phyloP scores from a whole-genome alignment of 495 filamentous ascomycete species.

The Trichoderma erinaceum region DNA sequence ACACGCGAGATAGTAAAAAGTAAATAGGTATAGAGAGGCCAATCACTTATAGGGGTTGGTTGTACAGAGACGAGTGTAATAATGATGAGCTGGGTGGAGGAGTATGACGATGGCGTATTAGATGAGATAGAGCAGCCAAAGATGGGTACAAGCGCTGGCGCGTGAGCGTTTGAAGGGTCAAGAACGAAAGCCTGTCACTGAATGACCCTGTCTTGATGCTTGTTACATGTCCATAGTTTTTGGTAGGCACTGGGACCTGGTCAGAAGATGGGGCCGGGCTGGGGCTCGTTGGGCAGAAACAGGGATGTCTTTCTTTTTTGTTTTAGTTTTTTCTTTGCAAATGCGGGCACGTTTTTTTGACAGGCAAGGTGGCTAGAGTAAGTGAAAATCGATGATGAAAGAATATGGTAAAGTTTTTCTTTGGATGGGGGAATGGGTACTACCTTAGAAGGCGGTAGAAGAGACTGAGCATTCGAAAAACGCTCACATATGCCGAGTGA shows the following conservation, averaged over 20 bases:
- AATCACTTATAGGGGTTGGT: background rate
- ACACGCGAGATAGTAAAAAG: background rate
- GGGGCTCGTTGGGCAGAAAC: conserved; percentile 3
- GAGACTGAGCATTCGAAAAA: too few species aligned
- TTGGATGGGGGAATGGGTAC: too few species aligned
- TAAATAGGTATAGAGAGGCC: background rate
- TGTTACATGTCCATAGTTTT: background rate
- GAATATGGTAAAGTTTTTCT: too few species aligned
- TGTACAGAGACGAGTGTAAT: background rate
- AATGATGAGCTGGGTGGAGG: background rate
- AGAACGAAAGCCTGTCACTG: background rate
- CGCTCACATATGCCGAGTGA: too few species aligned
- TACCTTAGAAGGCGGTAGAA: too few species aligned
- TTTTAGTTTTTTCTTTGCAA: background rate
- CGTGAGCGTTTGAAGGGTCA: background rate
- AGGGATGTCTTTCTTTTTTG: background rate
- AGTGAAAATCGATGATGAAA: too few species aligned
- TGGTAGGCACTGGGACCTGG: background rate
- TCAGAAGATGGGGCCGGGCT: background rate
- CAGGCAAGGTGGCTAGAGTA: too few species aligned
- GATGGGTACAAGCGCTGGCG: conserved; percentile 5
- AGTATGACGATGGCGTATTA: background rate
- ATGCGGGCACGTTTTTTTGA: background rate
- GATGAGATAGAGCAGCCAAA: background rate
- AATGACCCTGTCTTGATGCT: background rate